These are phyloP conservation scores for Turnera subulata DNA, from an alignment of 345 rosid species.

Conservation along the genomic window DNA sequence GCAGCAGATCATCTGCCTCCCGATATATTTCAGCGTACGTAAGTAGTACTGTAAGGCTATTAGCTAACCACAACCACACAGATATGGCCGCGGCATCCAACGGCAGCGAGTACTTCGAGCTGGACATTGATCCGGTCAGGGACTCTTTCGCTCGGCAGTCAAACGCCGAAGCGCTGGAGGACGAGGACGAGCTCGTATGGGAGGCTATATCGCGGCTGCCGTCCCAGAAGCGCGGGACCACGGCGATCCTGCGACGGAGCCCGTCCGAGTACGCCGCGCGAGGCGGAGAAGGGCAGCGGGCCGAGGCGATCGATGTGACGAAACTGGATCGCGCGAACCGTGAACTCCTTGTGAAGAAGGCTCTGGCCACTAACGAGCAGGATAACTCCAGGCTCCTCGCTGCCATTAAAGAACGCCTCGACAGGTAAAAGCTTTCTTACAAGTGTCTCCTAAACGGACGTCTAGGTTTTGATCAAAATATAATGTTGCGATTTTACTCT, in stretches of 20 bases:
- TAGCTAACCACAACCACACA: not conserved
- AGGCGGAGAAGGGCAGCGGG: conserved; percentile 2
- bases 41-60: too few species aligned
- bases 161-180: conserved; percentile 59
- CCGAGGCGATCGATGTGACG: conserved; percentile 66
- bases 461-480: not conserved
- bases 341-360: conserved; percentile 69
- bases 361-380: conserved; percentile 79
- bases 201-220: conserved; percentile 69
- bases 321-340: conserved; percentile 52
- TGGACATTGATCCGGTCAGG: conserved; percentile 41
- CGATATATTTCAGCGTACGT: too few species aligned
- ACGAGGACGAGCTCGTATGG: conserved; percentile 73
- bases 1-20: too few species aligned
- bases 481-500: too few species aligned
- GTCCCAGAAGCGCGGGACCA: conserved; percentile 48
- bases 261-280: conserved; percentile 27
- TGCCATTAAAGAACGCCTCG: conserved; percentile 73
- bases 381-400: conserved; percentile 65
- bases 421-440: conserved; percentile 33
- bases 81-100: conserved; percentile 49
- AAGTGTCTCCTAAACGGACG: not conserved
- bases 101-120: conserved; percentile 77
- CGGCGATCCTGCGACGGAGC: conserved; percentile 38
- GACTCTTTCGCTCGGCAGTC: conserved; percentile 63